Evolutionary conservation across 192 early-diverging fungal genomes (phyloP), one percentile per base, ranked within the genome.

Genomic region (Backusella parvicylindrica): DNA sequence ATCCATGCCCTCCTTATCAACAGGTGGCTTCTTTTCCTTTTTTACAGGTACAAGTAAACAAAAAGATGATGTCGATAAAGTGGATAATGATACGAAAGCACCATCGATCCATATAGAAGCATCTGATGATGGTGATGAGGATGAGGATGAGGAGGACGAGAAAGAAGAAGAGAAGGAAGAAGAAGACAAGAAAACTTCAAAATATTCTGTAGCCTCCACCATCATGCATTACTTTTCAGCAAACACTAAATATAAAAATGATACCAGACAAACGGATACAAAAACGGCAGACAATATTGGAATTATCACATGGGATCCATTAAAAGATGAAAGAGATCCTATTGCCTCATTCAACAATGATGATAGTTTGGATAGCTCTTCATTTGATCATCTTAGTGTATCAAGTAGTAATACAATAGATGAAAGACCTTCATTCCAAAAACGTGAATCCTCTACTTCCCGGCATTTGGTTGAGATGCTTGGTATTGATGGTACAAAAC

Each of bases 391-490:
- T 12, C 53, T 60, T 8, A 60, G 53, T 11, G 11, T 28, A 28
- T 60, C 53, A 13, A 60, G 53, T n/a, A 35, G 33, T 38, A 68
- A 33, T 21, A 65, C 64, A 18, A 16, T 18, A 33, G 63, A 64
- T 1, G 13, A 18, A 31, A 64, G 23, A 60, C 53, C 53, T 28
- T 12, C 26, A 28, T 9, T 26, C n/a, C 3, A 23, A 26, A 26
- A 60, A 2, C 35, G 66, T 12, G 23, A 2, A 36, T 13, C 33
- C 5, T 23, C 36, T 36, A 26, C 33, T 0, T 16, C 73, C 33
- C 73, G 71, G 5, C 81, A 82, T 68, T 56, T 75, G 28, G 77
- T 83, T 3, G 81, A 83, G 37, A 64, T 83, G 0, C 72, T 79
- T 18, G 73, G 75, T 2, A 83, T 79, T 64, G 77, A 83, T 50